These are phyloP conservation scores for Corymbia maculata DNA, from an alignment of 345 rosid genomes.

Conservation along the genomic window DNA sequence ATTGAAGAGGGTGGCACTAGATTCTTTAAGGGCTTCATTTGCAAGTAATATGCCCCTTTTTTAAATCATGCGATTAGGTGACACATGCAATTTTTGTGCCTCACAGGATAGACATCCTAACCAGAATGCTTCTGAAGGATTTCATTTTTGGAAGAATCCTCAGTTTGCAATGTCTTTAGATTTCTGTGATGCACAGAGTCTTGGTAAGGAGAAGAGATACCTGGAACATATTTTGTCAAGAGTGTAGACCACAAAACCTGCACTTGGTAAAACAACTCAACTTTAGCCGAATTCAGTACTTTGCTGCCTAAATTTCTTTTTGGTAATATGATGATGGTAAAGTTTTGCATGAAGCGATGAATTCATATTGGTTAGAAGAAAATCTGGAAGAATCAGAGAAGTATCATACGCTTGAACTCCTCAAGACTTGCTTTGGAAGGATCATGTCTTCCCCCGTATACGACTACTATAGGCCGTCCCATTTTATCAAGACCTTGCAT, in stretches of 20 bases:
- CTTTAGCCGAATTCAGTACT: background rate
- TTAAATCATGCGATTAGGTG: background rate
- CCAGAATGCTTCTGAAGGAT: background rate
- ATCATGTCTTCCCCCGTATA: slow-evolving; percentile 51
- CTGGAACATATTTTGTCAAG: slow-evolving; percentile 65
- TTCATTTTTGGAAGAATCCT: background rate
- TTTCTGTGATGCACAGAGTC: background rate
- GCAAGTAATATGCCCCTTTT: background rate
- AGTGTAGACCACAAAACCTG: slow-evolving; percentile 59
- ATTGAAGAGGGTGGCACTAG: background rate
- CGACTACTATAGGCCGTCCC: slow-evolving; percentile 59
- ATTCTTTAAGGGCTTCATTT: background rate
- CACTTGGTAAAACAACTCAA: background rate
- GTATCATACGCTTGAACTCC: slow-evolving; percentile 66
- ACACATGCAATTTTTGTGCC: background rate
- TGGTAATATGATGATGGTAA: background rate
- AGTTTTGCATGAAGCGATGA: background rate
- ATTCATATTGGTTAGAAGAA: background rate
- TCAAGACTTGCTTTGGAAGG: slow-evolving; percentile 55
- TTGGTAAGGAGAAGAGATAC: slow-evolving; percentile 13
- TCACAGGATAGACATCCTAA: background rate
- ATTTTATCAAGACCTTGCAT: slow-evolving; percentile 70
- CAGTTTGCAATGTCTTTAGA: background rate
- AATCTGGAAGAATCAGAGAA: background rate
- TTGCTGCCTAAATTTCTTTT: background rate